Evolutionary conservation across 78 protist species (phyloP), one percentile per base, ranked within the genome.

Genomic region (Pirum gemmata): DNA sequence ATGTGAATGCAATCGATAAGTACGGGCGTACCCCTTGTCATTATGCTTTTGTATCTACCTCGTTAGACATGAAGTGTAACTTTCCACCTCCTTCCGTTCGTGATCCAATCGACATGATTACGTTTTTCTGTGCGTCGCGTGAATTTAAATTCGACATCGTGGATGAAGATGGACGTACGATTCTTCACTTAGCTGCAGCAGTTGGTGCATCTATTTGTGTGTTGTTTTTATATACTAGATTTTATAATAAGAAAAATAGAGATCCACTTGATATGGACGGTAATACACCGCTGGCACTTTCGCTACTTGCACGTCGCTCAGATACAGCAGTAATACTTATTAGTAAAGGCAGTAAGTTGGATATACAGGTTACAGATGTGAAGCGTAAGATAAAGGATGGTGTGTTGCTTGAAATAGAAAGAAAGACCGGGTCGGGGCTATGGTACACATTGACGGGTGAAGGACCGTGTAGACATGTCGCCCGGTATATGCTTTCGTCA

Each of bases 51-150:
- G 82, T 78, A 25, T 25, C 78, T 26, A n/a, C 29, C 35, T 37
- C 35, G 78, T 31, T 29, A 25, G 82, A 78, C 82, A 78, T 78
- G 82, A 25, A 78, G 29, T 78, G 82, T 78, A 51, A 78, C 82
- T 78, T 78, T 51, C 82, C 82, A 27, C 82, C 82, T 0, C 25
- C 27, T 37, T 51, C 82, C 35, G 29, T 29, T 72, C 29, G 40
- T 72, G 29, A 72, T n/a, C 29, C 74, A 29, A 29, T 72, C 74
- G 74, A 72, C 74, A 29, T 29, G 29, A 72, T 72, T 29, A 29
- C 29, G 29, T n/a, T 29, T 72, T 29, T 72, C 74, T n/a, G n/a
- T n/a, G n/a, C n/a, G n/a, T n/a, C n/a, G n/a, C n/a, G n/a, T n/a
- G n/a, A n/a, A n/a, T n/a, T n/a, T 72, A 29, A 72, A 29, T 72